Conservation (phyloP, 139 green algal species). For the Chlorella sp. region DNA sequence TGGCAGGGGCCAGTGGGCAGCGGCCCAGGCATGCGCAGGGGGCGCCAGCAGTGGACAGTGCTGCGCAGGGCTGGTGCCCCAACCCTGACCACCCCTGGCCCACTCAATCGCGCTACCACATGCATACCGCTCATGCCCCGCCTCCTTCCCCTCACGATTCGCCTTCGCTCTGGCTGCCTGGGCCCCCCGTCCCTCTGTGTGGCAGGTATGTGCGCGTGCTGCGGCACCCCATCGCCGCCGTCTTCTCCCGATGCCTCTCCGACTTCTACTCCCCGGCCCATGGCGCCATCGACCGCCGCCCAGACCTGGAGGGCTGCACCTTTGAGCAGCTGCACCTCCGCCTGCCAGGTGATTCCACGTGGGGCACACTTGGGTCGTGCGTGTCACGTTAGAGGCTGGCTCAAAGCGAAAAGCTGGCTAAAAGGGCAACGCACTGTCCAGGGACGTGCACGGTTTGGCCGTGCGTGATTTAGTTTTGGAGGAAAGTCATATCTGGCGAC, state of each 20-base stretch:
- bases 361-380: not conserved
- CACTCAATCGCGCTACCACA: too few species aligned
- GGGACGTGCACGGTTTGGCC: too few species aligned
- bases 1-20: not conserved
- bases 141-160: not conserved
- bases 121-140: not conserved
- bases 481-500: too few species aligned
- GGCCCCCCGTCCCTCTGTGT: not conserved
- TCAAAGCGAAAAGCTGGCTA: too few species aligned
- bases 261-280: slow-evolving; percentile 46
- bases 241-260: slow-evolving; percentile 42
- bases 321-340: slow-evolving; percentile 38
- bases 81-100: too few species aligned
- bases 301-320: slow-evolving; percentile 34
- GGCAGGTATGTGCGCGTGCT: slow-evolving; percentile 36
- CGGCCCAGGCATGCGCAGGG: too few species aligned
- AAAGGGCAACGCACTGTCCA: too few species aligned
- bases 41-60: too few species aligned
- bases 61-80: too few species aligned
- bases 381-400: too few species aligned
- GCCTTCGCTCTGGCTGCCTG: not conserved
- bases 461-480: too few species aligned
- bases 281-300: slow-evolving; percentile 31
- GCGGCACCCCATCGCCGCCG: slow-evolving; percentile 41
- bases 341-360: slow-evolving; percentile 17